Evolutionary conservation across 192 early-diverging fungal genomes (phyloP), one percentile per base, ranked within the genome.

Genomic region (Coemansia sp.): DNA sequence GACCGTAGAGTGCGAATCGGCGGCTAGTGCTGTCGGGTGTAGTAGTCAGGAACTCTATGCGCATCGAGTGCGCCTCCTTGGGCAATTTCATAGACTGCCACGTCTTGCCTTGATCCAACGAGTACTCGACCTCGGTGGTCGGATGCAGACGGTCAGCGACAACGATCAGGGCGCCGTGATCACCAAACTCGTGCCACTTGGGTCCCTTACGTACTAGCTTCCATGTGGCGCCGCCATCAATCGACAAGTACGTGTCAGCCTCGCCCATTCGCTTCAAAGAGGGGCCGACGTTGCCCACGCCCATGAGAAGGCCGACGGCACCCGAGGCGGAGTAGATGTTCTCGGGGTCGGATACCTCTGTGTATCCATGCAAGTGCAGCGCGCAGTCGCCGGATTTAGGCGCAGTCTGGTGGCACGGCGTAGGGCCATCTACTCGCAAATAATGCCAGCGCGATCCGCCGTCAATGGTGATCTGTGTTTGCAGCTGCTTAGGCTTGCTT

Each of bases 141-240:
- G 89, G 86, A 6, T 82, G 76, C 21, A 85, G 85, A 56, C 94
- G 91, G 65, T 98, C 94, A 52, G 92, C 88, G 6, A 91, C 89
- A 18, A 99, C 62, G 21, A 98, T 84, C 31, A 99, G 82, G 6
- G 85, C 89, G 11, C 97, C 97, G 61, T 95, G 92, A 65, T 97
- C 94, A 21, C 94, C 94, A 85, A 97, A 93, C 69, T 95, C 94
- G 72, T 89, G 93, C 76, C 92, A 84, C 65, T 94, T 90, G n/a
- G 95, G 89, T 33, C 93, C 93, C 53, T 92, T 92, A 0, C 86
- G 77, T 43, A 95, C 87, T 55, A 92, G 88, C 0, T 36, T 83
- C 97, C 97, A 99, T 0, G 88, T 86, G 11, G 80, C 84, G 9
- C 97, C 97, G 39, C 90, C 97, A 63, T 99, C 93, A 1, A 86